Base-by-base conservation (phyloP, 148 eudicot species). In the Arbutus unedo region DNA sequence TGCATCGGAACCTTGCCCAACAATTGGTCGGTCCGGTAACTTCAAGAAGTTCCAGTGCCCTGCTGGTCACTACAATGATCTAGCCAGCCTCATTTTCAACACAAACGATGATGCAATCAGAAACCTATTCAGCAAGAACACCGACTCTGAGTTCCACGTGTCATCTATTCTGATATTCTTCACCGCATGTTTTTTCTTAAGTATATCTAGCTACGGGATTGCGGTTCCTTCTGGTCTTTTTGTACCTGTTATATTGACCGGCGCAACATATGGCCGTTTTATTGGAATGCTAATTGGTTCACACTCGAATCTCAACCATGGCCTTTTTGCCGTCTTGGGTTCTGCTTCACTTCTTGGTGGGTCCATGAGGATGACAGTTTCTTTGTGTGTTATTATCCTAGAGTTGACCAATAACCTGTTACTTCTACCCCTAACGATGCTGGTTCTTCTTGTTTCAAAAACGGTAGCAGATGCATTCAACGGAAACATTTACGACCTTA, bases 301-400 rank as follows among this genome's bases (percentile, higher is more conserved):
- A 11, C 74, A 59, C 51, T 87, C 99, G 3, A 94, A 86, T 88
- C 91, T 94, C 43, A 92, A 89, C 85, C 91, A 92, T 48, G 99
- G 99, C 51, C 94, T 96, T 25, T 94, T 94, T 85, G 95, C 99
- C 4, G 96, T 96, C 56, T 85, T 96, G 66, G 99, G 99, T 78
- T 84, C 98, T 56, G 95, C 99, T 82, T 89, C 99, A 44, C 83
- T 96, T 82, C 97, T 96, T 64, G 99, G 98, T 68, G 98, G 99
- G 71, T 87, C 99, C 9, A 96, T 93, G 99, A 94, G 99, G 83
- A 89, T 87, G 92, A 96, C 99, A 3, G 98, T 96, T 79, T 96
- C 99, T 3, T 82, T 94, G 60, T 93, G 99, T 78, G 95, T 96
- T 47, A 94, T 96, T 83, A 83, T 96, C 45, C 89, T 96, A 31